Evolutionary conservation across 2,329 filamentous ascomycete species (phyloP).

Genomic region (Phymatotrichopsis omnivora): DNA sequence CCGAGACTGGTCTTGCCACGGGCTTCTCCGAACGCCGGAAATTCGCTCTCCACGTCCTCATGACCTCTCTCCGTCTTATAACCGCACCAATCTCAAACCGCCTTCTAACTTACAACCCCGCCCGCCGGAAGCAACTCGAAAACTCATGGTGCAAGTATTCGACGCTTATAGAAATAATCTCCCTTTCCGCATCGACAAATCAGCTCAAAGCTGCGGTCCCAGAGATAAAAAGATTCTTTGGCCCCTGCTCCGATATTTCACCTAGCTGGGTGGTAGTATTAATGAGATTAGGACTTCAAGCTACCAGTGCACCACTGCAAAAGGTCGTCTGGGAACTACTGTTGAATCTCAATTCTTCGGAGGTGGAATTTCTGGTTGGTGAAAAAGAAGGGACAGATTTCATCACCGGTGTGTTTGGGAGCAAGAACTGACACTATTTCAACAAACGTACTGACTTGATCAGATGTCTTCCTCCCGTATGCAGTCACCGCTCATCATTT

Average conservation of each 20-base stretch:
- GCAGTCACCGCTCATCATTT: conserved; percentile 19
- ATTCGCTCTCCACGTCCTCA: conserved; percentile 29
- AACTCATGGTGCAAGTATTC: conserved; percentile 29
- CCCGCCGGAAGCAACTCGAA: conserved; percentile 4
- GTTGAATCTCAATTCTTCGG: conserved; percentile 7
- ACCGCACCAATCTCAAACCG: conserved; percentile 8
- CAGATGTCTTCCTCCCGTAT: conserved; percentile 23
- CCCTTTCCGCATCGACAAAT: conserved; percentile 30
- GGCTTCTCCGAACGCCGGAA: conserved; percentile 29
- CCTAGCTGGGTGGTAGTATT: conserved; percentile 29
- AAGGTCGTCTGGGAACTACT: conserved; percentile 22
- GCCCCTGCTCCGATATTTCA: conserved; percentile 18
- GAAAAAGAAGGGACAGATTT: conserved; percentile 12
- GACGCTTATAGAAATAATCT: conserved; percentile 30
- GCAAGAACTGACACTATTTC: neutral
- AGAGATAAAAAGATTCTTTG: conserved; percentile 25
- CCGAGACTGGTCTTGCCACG: conserved; percentile 26
- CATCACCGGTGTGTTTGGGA: conserved; percentile 4
- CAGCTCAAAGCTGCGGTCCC: conserved; percentile 28
- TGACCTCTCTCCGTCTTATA: conserved; percentile 25
- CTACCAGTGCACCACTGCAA: conserved; percentile 25
- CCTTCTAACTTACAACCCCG: conserved; percentile 15
- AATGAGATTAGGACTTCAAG: conserved; percentile 26
- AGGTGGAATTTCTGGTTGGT: conserved; percentile 12
- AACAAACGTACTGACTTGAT: neutral